Evolutionary conservation across 345 rosid genomes (phyloP).

Genomic region (Aurinia saxatilis): DNA sequence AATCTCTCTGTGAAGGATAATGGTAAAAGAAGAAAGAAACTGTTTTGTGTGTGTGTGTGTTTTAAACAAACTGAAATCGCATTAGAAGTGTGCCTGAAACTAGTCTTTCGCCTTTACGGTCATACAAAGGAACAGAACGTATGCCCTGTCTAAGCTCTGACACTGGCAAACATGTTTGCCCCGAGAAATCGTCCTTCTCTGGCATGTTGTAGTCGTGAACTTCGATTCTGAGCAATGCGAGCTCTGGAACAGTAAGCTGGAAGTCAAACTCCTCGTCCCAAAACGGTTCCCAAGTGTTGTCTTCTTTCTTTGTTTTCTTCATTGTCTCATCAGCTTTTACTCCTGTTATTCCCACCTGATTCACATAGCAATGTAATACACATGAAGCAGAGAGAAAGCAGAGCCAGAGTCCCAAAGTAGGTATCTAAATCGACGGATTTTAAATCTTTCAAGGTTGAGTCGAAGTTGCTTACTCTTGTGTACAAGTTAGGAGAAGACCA

Average conservation of each 20-base stretch:
- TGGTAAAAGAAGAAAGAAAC: background rate
- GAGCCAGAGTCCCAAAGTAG: background rate
- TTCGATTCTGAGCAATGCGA: conserved; percentile 58
- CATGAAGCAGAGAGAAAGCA: background rate
- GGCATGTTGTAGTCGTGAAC: conserved; percentile 66
- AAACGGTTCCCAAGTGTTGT: conserved; percentile 56
- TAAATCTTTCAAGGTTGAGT: background rate
- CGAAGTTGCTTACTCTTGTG: conserved; percentile 38
- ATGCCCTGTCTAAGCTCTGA: conserved; percentile 51
- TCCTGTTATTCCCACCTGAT: conserved; percentile 68
- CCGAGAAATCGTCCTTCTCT: conserved; percentile 60
- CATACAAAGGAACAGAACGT: conserved; percentile 53
- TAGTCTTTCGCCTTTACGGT: conserved; percentile 45
- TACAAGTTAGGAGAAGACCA: conserved; percentile 70
- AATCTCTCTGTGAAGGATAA: background rate
- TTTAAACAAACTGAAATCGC: conserved; percentile 46
- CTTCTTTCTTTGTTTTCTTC: conserved; percentile 54
- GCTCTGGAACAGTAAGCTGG: conserved; percentile 55
- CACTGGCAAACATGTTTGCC: conserved; percentile 69
- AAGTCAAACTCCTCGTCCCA: conserved; percentile 71
- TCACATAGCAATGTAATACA: background rate
- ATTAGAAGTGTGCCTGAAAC: conserved; percentile 49
- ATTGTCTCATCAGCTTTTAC: conserved; percentile 46
- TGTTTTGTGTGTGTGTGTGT: background rate
- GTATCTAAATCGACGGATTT: background rate